These are phyloP conservation scores for Pleurotus eryngii DNA, from an alignment of 768 basidiomycete species.

Conservation along the genomic window DNA sequence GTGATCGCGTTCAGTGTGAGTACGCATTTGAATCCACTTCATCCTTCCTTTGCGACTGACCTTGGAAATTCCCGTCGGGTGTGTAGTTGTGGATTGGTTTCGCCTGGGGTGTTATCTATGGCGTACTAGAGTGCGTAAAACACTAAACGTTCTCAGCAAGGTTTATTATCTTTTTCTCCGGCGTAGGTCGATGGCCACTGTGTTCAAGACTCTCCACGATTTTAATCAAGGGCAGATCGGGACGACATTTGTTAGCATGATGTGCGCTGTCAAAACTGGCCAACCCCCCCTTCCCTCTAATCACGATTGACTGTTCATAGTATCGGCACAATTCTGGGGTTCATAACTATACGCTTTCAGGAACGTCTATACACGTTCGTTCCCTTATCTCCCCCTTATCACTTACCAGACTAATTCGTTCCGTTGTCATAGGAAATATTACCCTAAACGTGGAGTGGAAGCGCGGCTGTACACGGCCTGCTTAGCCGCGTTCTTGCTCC, in stretches of 20 bases:
- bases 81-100: conserved; percentile 68
- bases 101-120: conserved; percentile 72
- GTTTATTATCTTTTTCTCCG: neutral
- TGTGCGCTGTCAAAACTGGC: conserved; percentile 24
- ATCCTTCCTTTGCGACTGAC: conserved; percentile 27
- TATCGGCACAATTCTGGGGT: conserved; percentile 43
- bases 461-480: conserved; percentile 53
- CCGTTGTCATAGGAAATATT: conserved; percentile 19
- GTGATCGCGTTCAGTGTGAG: conserved; percentile 71
- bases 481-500: conserved; percentile 44
- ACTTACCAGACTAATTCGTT: neutral
- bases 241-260: conserved; percentile 43
- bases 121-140: conserved; percentile 43
- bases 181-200: conserved; percentile 42
- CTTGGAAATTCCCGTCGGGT: neutral
- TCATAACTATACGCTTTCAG: conserved; percentile 40
- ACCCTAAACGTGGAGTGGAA: conserved; percentile 33
- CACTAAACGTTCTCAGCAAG: too few species aligned
- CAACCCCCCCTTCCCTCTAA: neutral
- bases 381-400: neutral
- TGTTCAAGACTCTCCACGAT: conserved; percentile 45
- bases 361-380: conserved; percentile 43
- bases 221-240: conserved; percentile 52
- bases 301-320: conserved; percentile 21
- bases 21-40: conserved; percentile 11